Evolutionary conservation across 225 moss, liverwort and hornwort species (phyloP).

Genomic region (Lunularia cruciata): DNA sequence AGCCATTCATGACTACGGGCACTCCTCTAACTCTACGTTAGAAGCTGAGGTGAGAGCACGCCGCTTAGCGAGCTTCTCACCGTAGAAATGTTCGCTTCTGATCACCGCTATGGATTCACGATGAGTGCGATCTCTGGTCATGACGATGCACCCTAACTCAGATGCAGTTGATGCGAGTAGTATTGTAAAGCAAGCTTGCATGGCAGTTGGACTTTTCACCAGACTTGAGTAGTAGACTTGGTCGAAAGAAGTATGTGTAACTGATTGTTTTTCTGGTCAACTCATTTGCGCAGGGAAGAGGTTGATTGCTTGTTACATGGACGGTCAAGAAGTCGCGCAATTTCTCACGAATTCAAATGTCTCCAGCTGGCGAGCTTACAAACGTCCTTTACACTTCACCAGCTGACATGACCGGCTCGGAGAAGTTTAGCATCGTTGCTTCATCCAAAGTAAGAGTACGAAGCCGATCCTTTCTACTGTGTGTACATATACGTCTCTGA

Average conservation of each 20-base stretch:
- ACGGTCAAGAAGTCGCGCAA: background rate
- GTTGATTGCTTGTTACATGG: background rate
- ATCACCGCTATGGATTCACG: too few species aligned
- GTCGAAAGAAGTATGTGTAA: background rate
- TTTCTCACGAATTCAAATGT: slow-evolving; percentile 4
- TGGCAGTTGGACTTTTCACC: background rate
- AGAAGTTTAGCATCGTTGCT: background rate
- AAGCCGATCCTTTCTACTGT: background rate
- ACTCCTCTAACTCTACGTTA: too few species aligned
- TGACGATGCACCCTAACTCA: background rate
- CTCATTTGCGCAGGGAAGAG: background rate
- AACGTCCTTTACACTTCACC: background rate
- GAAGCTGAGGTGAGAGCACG: too few species aligned
- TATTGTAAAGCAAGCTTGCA: background rate
- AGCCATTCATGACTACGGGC: too few species aligned
- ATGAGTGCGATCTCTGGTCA: background rate
- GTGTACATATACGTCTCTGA: background rate
- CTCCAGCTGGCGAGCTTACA: background rate
- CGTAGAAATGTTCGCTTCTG: too few species aligned
- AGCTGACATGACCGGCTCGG: background rate
- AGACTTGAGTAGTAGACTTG: background rate
- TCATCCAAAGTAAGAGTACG: background rate
- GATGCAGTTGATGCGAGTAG: background rate
- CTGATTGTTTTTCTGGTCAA: background rate
- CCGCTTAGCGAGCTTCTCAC: too few species aligned